Evolutionary conservation across 2,329 filamentous ascomycete genomes (phyloP).

Genomic region (Fusarium sp.): DNA sequence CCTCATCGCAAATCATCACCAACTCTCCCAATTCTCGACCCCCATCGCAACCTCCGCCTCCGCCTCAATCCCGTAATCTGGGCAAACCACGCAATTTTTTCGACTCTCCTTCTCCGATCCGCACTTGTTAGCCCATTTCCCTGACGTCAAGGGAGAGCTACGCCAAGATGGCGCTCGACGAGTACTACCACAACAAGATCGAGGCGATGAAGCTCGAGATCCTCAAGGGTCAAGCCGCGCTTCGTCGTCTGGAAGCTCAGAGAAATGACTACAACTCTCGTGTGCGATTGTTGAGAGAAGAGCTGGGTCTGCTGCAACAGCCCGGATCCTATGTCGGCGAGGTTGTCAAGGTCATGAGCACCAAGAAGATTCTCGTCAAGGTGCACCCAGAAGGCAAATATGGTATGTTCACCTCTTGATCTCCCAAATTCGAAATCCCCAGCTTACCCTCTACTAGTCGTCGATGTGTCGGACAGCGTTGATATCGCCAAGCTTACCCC

Average conservation of each 20-base stretch:
- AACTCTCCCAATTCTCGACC: slow-evolving; percentile 30
- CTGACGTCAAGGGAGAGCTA: slow-evolving; percentile 44
- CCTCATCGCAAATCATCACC: slow-evolving; percentile 44
- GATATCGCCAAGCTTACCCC: slow-evolving; percentile 96
- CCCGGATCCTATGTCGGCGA: slow-evolving; percentile 98
- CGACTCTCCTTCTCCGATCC: slow-evolving; percentile 9
- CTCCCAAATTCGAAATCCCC: neutral
- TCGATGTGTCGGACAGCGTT: slow-evolving; percentile 93
- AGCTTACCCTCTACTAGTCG: slow-evolving; percentile 67
- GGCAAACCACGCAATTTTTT: slow-evolving; percentile 1
- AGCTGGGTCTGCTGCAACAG: slow-evolving; percentile 94
- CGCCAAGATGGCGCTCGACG: slow-evolving; percentile 93
- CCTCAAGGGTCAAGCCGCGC: slow-evolving; percentile 95
- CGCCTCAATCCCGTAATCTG: slow-evolving; percentile 8
- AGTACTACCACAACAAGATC: slow-evolving; percentile 99
- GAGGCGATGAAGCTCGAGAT: slow-evolving; percentile 99
- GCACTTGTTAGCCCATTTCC: slow-evolving; percentile 14
- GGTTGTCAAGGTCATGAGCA: slow-evolving; percentile 99
- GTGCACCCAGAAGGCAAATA: slow-evolving; percentile 99
- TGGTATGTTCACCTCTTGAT: slow-evolving; percentile 66
- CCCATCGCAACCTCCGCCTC: slow-evolving; percentile 22
- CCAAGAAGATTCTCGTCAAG: slow-evolving; percentile 98
- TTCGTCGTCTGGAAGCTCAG: slow-evolving; percentile 95
- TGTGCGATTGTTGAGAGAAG: slow-evolving; percentile 92
- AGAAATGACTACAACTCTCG: slow-evolving; percentile 99